Evolutionary conservation across 2,329 filamentous ascomycete genomes (phyloP), one percentile per base, ranked within the genome.

Genomic region (Aspergillus quadricinctus): DNA sequence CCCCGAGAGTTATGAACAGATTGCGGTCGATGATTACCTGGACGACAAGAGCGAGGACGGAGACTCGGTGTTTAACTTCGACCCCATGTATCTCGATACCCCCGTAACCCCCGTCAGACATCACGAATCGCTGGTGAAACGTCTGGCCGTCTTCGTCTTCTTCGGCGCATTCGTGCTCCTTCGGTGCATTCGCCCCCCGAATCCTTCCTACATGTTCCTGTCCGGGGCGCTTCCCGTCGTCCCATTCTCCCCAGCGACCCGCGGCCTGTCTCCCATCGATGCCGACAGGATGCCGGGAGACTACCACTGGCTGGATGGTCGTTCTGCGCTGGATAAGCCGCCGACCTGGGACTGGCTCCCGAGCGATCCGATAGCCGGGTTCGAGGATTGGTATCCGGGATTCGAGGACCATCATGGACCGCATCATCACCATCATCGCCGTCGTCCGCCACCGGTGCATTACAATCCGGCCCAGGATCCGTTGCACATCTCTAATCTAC

Each of bases 401-500:
- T 43, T 54, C 10, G 49, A 63, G 31, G 40, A 52, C 9, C 41
- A 57, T 21, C 52, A 49, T 5, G 17, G 49, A 35, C 31, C 21
- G 48, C 25, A 35, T 41, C 21, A 46, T 57, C n/a, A n/a, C 48
- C 25, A 46, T 40, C 21, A 46, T 54, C 17, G 37, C 52, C n/a
- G 14, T 46, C 7, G 49, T 52, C 3, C 43, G 10, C 43, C 43
- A 1, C 43, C 43, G 5, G 25, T 60, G 1, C 68, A 70, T 17
- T 79, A 79, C 49, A 69, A 60, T 23, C 67, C 76, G 4, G 61
- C 61, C 1, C 54, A 63, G 4, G 77, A 79, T 31, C 77, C 77
- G 0, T 46, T 78, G 43, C 76, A 72, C 48, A 68, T 77, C n/a
- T 71, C 73, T 0, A 79, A 79, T 37, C 62, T 75, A 2, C 57